Percentiles rank a stretch among this genome's conserved stretches.
These are phyloP conservation scores for Teratosphaeria zuluensis DNA, from an alignment of 2,329 filamentous ascomycete species.

Conservation along the genomic window DNA sequence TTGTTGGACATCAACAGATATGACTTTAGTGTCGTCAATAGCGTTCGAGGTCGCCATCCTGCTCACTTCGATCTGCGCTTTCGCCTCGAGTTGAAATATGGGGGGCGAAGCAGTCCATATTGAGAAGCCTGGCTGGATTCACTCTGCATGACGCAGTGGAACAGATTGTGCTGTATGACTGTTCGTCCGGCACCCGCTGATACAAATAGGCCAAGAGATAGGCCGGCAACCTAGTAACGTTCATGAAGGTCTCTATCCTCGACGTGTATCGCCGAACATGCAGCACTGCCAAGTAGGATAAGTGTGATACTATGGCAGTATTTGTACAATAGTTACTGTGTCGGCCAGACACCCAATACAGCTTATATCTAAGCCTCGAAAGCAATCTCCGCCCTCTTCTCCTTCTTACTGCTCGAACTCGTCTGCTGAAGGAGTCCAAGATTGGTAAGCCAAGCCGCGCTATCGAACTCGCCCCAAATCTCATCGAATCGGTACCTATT, in stretches of 20 bases:
- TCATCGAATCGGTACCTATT: slow-evolving; percentile 3
- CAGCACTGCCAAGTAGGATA: neutral
- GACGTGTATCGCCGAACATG: no score
- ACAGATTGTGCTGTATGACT: no score
- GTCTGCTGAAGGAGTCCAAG: slow-evolving; percentile 1
- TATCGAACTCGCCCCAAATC: slow-evolving; percentile 8
- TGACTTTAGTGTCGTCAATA: neutral
- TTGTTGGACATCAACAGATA: neutral
- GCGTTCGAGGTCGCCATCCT: neutral
- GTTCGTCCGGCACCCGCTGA: neutral
- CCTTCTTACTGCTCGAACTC: slow-evolving; percentile 1
- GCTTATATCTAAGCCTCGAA: neutral
- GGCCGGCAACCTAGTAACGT: neutral
- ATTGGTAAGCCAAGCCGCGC: slow-evolving; percentile 6
- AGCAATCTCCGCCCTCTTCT: slow-evolving; percentile 1
- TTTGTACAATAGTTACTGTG: neutral
- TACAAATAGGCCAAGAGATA: neutral
- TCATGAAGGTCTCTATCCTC: neutral
- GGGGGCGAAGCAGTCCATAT: no score
- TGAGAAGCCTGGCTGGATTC: neutral
- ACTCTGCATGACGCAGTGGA: neutral
- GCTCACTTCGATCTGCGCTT: neutral
- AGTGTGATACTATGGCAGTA: neutral
- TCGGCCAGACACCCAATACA: no score
- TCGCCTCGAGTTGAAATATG: neutral